These are phyloP conservation scores for Apiospora koreana DNA, from an alignment of 2,329 filamentous ascomycete species.

Conservation along the genomic window DNA sequence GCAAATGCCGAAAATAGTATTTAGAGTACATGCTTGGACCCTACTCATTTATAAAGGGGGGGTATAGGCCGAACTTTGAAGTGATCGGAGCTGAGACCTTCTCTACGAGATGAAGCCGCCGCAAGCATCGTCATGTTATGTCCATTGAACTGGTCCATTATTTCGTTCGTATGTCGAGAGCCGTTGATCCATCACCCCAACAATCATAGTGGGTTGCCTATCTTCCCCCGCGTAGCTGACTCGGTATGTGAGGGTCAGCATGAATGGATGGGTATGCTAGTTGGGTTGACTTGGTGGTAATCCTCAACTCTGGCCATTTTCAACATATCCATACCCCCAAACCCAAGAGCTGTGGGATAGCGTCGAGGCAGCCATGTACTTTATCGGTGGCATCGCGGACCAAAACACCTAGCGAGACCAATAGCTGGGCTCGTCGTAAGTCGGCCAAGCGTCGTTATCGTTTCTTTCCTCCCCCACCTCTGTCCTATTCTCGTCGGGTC, in stretches of 20 bases:
- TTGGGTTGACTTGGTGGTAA: neutral
- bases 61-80: neutral
- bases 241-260: neutral
- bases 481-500: neutral
- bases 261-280: neutral
- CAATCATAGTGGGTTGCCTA: neutral
- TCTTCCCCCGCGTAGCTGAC: neutral
- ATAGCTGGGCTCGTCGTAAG: neutral
- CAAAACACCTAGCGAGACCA: neutral
- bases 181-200: neutral
- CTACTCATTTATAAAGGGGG: neutral
- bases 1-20: neutral
- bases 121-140: too few species aligned
- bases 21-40: neutral
- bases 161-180: neutral
- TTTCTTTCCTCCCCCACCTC: neutral
- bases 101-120: neutral
- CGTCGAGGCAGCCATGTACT: neutral
- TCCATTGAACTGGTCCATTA: neutral
- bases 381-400: neutral
- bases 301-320: neutral
- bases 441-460: neutral
- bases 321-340: neutral
- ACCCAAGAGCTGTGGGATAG: too few species aligned
- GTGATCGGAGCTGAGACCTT: neutral